A percentile compares a stretch with the other conserved stretches of the same genome.
Evolutionary conservation across 1,284 basidiomycete genomes (phyloP).

Genomic region (Ceratobasidium sp.): DNA sequence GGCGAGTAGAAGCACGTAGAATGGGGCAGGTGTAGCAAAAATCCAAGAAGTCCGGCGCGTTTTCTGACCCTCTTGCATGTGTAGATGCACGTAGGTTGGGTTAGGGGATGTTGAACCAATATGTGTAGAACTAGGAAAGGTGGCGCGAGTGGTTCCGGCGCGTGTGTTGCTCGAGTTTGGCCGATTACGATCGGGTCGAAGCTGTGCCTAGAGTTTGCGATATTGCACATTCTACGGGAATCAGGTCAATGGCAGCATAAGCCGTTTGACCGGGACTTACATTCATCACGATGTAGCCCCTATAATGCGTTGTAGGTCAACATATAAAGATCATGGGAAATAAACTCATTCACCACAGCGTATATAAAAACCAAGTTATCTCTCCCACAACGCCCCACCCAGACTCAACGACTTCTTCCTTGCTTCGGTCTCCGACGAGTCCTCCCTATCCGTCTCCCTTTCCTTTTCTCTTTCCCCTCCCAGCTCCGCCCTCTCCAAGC

Average conservation of each 20-base stretch:
- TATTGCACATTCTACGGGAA: conserved; percentile 88
- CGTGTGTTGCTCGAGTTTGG: conserved; percentile 47
- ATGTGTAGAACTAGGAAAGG: conserved; percentile 40
- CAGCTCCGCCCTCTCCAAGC: conserved; percentile 85
- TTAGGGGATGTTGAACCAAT: conserved; percentile 1
- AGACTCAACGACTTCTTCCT: conserved; percentile 73
- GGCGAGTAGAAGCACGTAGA: conserved; percentile 1
- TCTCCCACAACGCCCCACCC: conserved; percentile 87
- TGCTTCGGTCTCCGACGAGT: conserved; percentile 52
- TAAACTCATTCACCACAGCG: conserved; percentile 61
- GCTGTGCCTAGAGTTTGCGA: conserved; percentile 70
- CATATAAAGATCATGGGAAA: no score
- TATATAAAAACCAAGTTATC: conserved; percentile 93
- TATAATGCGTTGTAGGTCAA: not conserved
- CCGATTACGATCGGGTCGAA: conserved; percentile 59
- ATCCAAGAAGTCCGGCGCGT: no score
- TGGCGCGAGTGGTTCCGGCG: conserved; percentile 47
- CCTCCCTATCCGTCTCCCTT: conserved; percentile 58
- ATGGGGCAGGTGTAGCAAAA: not conserved
- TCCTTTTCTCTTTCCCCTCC: conserved; percentile 63
- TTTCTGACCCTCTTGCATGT: no score
- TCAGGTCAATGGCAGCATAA: not conserved
- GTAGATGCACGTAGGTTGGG: conserved; percentile 17
- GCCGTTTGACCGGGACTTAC: conserved; percentile 53
- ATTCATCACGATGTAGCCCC: conserved; percentile 87